Evolutionary conservation across 305 asterid genomes (phyloP), one percentile per base, ranked within the genome.

Genomic region (Fraxinus sp.): DNA sequence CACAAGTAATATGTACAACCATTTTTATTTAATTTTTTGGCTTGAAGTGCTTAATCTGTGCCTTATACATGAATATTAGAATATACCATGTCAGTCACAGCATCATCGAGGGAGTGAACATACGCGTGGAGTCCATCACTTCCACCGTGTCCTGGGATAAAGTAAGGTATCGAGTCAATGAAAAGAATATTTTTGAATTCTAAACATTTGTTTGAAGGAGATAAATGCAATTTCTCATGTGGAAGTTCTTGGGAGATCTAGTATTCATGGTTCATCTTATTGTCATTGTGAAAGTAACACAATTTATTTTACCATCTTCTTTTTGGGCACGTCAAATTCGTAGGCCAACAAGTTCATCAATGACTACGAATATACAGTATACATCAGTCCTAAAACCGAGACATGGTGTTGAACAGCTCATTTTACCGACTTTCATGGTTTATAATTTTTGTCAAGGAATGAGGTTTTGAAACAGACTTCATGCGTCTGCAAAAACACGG

Each of bases 101-200:
- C 97, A 86, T 88, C 86, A 84, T 93, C 97, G 11, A 94, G 94
- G 62, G 97, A 94, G 84, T 86, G 98, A 75, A 96, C 97, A 78
- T 93, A 96, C 18, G 98, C 98, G 59, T 96, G 99, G 64, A 96
- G 90, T 35, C 98, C 99, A 78, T 94, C 99, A 79, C 99, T 96
- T 85, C 99, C 99, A 35, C 98, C 99, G 35, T 96, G 99, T 76
- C 99, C 99, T 94, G 88, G 77, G 71, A 78, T 39, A 79, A 73
- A 80, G 74, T 20, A 80, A 82, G 76, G 2, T 55, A 16, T 39
- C 4, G 14, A 81, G 64, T 66, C 35, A 66, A 66, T 66, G 35
- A 66, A 28, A 26, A 13, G 3, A 26, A 70, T 28, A 30, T 26
- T 70, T 68, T 70, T 13, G 20, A 70, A 66, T 66, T 59, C 13